A percentile compares a stretch with the other conserved stretches of the same genome.
Conservation (phyloP, 2,329 filamentous ascomycete species). For the Clonostachys sp. region DNA sequence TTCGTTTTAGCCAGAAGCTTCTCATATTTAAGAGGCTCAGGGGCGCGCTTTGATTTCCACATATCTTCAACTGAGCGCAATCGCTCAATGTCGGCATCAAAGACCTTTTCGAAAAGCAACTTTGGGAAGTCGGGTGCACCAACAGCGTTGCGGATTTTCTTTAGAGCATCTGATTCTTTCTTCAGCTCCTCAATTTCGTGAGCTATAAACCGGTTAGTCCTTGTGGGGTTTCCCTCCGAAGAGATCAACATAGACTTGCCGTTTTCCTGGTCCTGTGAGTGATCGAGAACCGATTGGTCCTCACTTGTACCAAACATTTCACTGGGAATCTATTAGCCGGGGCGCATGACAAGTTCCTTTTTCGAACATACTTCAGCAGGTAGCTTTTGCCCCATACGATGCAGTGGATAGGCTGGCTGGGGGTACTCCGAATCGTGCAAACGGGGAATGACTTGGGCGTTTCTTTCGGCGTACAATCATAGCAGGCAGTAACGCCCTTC, state of each 20-base stretch:
- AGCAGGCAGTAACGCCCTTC: conserved; percentile 88
- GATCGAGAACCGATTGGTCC: conserved; percentile 77
- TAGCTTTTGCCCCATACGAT: conserved; percentile 99
- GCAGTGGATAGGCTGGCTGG: conserved; percentile 94
- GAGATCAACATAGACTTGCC: conserved; percentile 31
- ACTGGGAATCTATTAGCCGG: conserved; percentile 8
- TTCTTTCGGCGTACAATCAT: conserved; percentile 89
- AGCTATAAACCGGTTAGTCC: conserved; percentile 22
- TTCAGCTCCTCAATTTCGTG: conserved; percentile 84
- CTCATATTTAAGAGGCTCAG: conserved; percentile 68
- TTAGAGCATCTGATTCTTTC: conserved; percentile 77
- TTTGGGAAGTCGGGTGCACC: conserved; percentile 73
- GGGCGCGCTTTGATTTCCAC: conserved; percentile 82
- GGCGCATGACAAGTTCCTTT: conserved; percentile 5
- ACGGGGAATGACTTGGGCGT: conserved; percentile 91
- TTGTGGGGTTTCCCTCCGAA: neutral
- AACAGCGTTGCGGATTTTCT: conserved; percentile 76
- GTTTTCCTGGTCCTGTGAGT: conserved; percentile 77
- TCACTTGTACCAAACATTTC: conserved; percentile 93
- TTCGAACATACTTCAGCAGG: conserved; percentile 61
- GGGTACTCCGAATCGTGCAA: conserved; percentile 94
- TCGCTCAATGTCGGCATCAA: conserved; percentile 76
- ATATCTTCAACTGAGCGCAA: conserved; percentile 87
- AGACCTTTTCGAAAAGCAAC: conserved; percentile 90
- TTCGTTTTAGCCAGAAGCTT: conserved; percentile 48